Base-by-base conservation (phyloP, 192 early-diverging fungal genomes). In the Diversispora epigaea region DNA sequence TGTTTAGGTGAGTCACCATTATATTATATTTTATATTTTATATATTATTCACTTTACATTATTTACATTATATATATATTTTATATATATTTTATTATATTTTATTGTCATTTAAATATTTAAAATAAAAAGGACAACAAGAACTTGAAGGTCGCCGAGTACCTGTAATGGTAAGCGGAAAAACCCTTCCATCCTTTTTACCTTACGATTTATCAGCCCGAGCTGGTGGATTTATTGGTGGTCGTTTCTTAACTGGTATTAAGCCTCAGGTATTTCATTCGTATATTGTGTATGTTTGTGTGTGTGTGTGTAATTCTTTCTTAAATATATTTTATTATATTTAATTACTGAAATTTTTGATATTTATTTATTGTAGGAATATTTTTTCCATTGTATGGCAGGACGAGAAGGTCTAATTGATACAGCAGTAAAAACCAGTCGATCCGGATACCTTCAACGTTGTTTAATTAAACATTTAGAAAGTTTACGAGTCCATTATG, bases 391-490 rank as follows among this genome's bases (percentile, higher is more conserved):
- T 83, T 92, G 95, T 78, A 99, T 99, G 98, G 97, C 96, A 72
- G 98, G 98, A 78, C 93, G 98, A 83, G 98, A 99, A 87, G 98
- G 98, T 73, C 85, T 99, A n/a, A 98, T 99, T 70, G 98, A 99
- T 86, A 99, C 98, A 8, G 98, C 98, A 72, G 98, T 99, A 81
- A 99, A 99, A 86, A 99, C 98, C 0, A 96, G 97, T 58, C 91
- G 95, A 73, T 98, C 98, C 15, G 98, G 98, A 44, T 99, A 99
- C 79, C 83, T 99, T 73, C 98, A 99, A 82, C 93, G 98, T 79
- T 98, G 98, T 86, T 87, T 99, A 73, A 97, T 99, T 80, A 99
- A 99, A 87, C 96, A 97, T 76, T 81, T 99, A 79, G 98, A 99
- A 86, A 94, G 96, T 60, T 84, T 98, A 57, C 84, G 83, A 57